Percentiles rank a stretch among this genome's conserved stretches.
Evolutionary conservation across 2,329 filamentous ascomycete species (phyloP).

Genomic region (Cladosporium halotolerans): DNA sequence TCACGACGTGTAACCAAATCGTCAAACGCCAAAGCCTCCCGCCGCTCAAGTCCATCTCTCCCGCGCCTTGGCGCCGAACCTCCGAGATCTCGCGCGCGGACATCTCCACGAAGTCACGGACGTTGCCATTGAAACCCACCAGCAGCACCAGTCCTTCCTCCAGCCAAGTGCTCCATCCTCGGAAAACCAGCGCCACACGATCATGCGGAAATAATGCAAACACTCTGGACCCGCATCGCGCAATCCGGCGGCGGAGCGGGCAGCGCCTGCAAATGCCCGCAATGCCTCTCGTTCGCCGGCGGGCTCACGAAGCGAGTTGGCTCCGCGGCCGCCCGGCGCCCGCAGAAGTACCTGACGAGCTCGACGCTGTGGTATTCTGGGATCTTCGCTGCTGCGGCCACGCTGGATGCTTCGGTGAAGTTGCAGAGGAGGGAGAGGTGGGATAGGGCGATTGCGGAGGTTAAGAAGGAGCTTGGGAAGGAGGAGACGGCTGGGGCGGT

Average conservation of each 20-base stretch:
- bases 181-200: not conserved
- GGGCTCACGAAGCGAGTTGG: conserved; percentile 46
- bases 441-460: conserved; percentile 54
- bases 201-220: conserved; percentile 51
- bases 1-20: no score
- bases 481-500: conserved; percentile 27
- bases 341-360: conserved; percentile 45
- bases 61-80: not conserved
- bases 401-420: conserved; percentile 57
- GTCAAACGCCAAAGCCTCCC: no score
- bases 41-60: not conserved
- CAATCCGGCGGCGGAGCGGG: conserved; percentile 44
- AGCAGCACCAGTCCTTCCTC: no score
- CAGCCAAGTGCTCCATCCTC: no score
- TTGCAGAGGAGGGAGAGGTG: conserved; percentile 53
- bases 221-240: conserved; percentile 61
- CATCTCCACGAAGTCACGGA: not conserved
- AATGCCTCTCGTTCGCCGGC: conserved; percentile 49
- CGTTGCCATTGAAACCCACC: not conserved
- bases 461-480: conserved; percentile 43
- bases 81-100: not conserved
- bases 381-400: conserved; percentile 58
- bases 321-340: conserved; percentile 46
- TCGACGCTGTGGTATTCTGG: conserved; percentile 62
- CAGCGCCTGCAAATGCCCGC: conserved; percentile 54